Base-by-base conservation (phyloP, 495 filamentous ascomycete species). In the Aspergillus baeticus region DNA sequence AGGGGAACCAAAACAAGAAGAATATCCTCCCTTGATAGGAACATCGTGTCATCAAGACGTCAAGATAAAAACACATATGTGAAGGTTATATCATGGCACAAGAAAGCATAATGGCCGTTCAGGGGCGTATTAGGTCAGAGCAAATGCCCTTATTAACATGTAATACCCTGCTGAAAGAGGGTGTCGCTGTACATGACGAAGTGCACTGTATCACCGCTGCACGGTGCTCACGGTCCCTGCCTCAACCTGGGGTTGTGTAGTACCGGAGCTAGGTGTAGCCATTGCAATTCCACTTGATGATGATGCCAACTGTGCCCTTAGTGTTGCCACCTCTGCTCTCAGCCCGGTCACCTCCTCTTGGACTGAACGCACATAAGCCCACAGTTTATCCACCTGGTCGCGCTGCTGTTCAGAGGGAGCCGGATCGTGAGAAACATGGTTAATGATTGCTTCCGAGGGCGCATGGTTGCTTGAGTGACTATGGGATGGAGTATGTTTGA, bases 331-430 rank as follows among this genome's bases (percentile, higher is more conserved):
- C 53, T 78, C 76, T n/a, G 67, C 60, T 43, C 66, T 72, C 26
- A 78, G 47, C 2, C 65, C 64, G 5, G 51, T 62, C 39, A 78
- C 34, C 42, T 78, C 76, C 4, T 77, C 73, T 43, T 76, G 70
- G 37, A 78, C 69, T 8, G 70, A 70, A 14, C 72, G 73, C 33
- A 79, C 71, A 53, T 77, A 77, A 18, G 68, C 59, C 77, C 77
- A 80, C 8, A 82, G 57, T 42, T 74, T 76, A 29, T 75, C 74
- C 21, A 66, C 67, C 7, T 63, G 61, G 14, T 67, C 67, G 11
- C 64, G 64, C 46, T 46, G 60, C n/a, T 66, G 69, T 18, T 77
- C 74, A 5, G 65, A 45, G 23, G 67, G 61, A 37, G 48, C 62
- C 22, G 68, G 45, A 26, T 73, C 71, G 48, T 62, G 55, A 17